Percentiles rank a stretch among this genome's conserved stretches.
Conservation (phyloP, 805 yeast genomes). For the Yamadazyma nakazawae region DNA sequence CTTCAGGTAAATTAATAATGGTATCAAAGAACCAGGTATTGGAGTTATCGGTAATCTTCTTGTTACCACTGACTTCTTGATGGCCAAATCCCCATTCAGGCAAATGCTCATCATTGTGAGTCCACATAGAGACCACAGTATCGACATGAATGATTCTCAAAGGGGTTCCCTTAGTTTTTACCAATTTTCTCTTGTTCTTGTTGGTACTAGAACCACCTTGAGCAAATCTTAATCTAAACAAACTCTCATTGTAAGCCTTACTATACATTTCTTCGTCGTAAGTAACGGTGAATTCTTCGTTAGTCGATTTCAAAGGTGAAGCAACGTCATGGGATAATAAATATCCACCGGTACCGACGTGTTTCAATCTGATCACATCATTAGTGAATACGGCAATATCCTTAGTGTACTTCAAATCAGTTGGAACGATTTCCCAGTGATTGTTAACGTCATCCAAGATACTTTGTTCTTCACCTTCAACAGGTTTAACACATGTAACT, state of each 20-base stretch:
- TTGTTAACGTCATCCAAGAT: slow-evolving; percentile 55
- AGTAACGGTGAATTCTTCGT: slow-evolving; percentile 86
- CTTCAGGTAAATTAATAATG: slow-evolving; percentile 51
- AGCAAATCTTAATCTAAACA: slow-evolving; percentile 67
- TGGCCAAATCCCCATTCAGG: slow-evolving; percentile 96
- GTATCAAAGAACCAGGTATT: slow-evolving; percentile 76
- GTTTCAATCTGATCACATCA: slow-evolving; percentile 75
- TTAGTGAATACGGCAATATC: slow-evolving; percentile 59
- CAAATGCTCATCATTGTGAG: slow-evolving; percentile 74
- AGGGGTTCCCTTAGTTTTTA: slow-evolving; percentile 68
- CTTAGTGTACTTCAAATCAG: slow-evolving; percentile 29
- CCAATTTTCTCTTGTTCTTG: slow-evolving; percentile 42
- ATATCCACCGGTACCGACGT: slow-evolving; percentile 73
- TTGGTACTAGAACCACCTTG: slow-evolving; percentile 36
- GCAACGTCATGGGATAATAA: slow-evolving; percentile 93
- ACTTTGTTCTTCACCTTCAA: slow-evolving; percentile 30
- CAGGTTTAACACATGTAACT: slow-evolving; percentile 61
- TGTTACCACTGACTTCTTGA: slow-evolving; percentile 94
- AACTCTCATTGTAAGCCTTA: slow-evolving; percentile 58
- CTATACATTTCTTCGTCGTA: slow-evolving; percentile 56
- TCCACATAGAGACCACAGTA: slow-evolving; percentile 91
- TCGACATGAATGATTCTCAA: slow-evolving; percentile 77
- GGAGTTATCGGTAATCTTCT: slow-evolving; percentile 62
- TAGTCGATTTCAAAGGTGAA: slow-evolving; percentile 87
- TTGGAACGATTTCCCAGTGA: slow-evolving; percentile 84